Conservation (phyloP, 2,329 filamentous ascomycete species). For the Microdochium trichocladiopsis region DNA sequence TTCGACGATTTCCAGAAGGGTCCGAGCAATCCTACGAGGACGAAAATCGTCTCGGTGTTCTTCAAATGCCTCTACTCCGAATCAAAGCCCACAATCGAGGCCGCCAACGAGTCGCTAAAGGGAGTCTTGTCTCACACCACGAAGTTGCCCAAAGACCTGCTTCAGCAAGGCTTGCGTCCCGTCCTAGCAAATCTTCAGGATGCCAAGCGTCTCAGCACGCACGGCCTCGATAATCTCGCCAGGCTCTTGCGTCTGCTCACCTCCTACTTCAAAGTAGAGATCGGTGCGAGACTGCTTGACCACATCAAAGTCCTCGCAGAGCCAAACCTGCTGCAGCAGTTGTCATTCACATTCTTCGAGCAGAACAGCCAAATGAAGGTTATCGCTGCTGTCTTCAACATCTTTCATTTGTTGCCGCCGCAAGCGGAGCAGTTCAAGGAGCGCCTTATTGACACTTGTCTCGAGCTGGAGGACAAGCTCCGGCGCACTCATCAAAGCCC, state of each 20-base stretch:
- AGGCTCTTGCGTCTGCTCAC: constrained; percentile 85
- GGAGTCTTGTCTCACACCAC: constrained; percentile 82
- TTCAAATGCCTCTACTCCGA: constrained; percentile 97
- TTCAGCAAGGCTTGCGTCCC: constrained; percentile 88
- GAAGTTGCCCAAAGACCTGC: constrained; percentile 88
- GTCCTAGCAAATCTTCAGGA: constrained; percentile 97
- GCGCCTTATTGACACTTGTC: constrained; percentile 79
- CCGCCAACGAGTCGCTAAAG: constrained; percentile 84
- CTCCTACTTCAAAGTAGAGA: constrained; percentile 99
- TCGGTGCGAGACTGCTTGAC: constrained; percentile 85
- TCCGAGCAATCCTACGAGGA: constrained; percentile 57
- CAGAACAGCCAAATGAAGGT: constrained; percentile 91
- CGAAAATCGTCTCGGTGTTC: constrained; percentile 84
- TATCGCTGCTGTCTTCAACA: constrained; percentile 88
- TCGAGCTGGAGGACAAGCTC: constrained; percentile 79
- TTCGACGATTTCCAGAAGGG: constrained; percentile 86
- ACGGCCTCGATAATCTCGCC: constrained; percentile 85
- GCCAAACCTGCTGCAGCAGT: constrained; percentile 70
- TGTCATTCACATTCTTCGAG: constrained; percentile 91
- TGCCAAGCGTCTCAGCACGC: constrained; percentile 79
- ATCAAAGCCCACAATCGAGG: constrained; percentile 85
- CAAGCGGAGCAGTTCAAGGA: constrained; percentile 90
- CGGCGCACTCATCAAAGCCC: constrained; percentile 85
- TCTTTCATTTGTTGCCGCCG: constrained; percentile 90
- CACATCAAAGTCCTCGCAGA: constrained; percentile 91